phyloP scores from a whole-genome alignment of 352 stramenopile species.

The Globisporangium cylindrosporum region DNA sequence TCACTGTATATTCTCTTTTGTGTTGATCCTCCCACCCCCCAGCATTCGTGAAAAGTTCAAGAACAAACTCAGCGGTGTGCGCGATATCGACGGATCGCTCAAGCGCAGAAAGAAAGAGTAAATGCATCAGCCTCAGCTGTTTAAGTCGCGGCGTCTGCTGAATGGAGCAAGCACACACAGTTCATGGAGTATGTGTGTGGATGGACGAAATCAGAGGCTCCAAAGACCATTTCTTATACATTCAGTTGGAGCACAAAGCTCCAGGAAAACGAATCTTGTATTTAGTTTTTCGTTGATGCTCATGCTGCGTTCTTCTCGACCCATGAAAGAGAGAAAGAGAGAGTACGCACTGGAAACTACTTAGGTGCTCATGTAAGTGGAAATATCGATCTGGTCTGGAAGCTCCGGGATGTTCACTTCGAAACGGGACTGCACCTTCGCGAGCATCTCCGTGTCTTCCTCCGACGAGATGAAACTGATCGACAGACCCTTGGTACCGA shows the following conservation, averaged over 20 bases:
- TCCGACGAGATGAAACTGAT: constrained; percentile 99
- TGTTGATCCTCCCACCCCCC: neutral
- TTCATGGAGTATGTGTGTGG: neutral
- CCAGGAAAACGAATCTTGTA: constrained; percentile 9
- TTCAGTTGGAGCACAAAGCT: neutral
- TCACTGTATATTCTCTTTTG: neutral
- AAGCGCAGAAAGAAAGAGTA: constrained; percentile 72
- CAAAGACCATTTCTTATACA: constrained; percentile 3
- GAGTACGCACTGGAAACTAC: constrained; percentile 1
- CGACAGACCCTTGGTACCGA: constrained; percentile 99
- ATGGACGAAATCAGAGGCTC: neutral
- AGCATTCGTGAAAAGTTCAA: constrained; percentile 83
- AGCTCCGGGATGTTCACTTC: constrained; percentile 99
- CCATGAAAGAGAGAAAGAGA: neutral
- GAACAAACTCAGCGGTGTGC: constrained; percentile 68
- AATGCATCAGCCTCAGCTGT: neutral
- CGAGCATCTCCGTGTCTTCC: constrained; percentile 97
- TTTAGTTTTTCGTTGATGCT: constrained; percentile 9
- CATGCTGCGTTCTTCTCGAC: constrained; percentile 1
- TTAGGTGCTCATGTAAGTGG: constrained; percentile 96
- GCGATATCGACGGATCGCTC: constrained; percentile 52
- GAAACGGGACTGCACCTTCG: constrained; percentile 98
- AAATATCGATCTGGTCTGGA: constrained; percentile 99
- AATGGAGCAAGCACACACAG: neutral
- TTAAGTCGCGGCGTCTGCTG: too few species aligned